Evolutionary conservation across 2,329 filamentous ascomycete genomes (phyloP), one percentile per base, ranked within the genome.

Genomic region (Verticillium longisporum): DNA sequence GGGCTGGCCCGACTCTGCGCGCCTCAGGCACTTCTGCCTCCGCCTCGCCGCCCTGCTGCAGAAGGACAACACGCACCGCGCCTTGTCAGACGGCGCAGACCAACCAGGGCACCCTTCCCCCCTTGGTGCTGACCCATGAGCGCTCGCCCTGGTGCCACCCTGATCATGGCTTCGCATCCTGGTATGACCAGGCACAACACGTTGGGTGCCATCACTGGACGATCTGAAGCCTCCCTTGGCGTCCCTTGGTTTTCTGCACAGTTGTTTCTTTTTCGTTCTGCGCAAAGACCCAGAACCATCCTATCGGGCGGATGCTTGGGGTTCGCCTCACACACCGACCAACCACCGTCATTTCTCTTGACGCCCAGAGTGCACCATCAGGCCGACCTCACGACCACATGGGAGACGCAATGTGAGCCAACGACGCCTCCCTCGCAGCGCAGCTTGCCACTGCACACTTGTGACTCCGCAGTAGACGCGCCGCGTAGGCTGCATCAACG

Each of bases 1-100:
- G 63, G 60, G 61, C 68, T 56, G 41, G 41, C 15, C 41, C 41
- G 41, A 18, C 41, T 50, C 26, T 50, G 41, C 18, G 6, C 5
- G 60, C 63, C 63, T 65, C 58, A 65, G 63, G 63, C 63, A 64
- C 34, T 21, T 9, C 10, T 62, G 59, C 62, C 57, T 65, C 33
- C 15, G 18, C 34, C 45, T 38, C 58, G 41, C 41, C 41, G 41
- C 41, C 41, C 41, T 50, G 41, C n/a, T 50, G 41, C 41, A 21
- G 41, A 4, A 50, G 21, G 41, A n/a, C 11, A 7, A 50, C 21
- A 50, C 41, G 41, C 41, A 50, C n/a, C 41, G 9, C 41, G 21
- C n/a, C 41, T 9, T 50, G 7, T 13, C 34, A 36, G 34, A 36
- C 34, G 2, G 34, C 34, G n/a, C n/a, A 50, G 9, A 21, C 41